Percentiles rank a stretch among this genome's conserved stretches.
Conservation (phyloP, 2,329 filamentous ascomycete species). For the Stemphylium beticola region DNA sequence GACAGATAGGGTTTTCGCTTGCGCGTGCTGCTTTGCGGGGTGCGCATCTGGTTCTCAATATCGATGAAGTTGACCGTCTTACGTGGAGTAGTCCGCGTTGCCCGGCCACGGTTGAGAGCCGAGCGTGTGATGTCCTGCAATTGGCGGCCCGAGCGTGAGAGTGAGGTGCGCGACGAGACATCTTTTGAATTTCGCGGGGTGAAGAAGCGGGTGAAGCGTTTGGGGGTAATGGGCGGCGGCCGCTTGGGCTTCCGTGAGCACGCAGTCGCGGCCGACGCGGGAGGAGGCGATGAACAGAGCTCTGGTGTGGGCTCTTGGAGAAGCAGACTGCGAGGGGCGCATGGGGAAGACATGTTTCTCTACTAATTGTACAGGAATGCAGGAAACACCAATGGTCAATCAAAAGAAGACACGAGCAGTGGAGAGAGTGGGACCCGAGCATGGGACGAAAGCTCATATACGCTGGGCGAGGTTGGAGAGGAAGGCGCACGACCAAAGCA, state of each 20-base stretch:
- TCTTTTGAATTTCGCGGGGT: slow-evolving; percentile 52
- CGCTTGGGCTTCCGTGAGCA: slow-evolving; percentile 51
- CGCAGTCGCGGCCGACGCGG: slow-evolving; percentile 34
- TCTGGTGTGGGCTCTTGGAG: slow-evolving; percentile 43
- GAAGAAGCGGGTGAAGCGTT: slow-evolving; percentile 60
- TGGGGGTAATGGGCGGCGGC: slow-evolving; percentile 58
- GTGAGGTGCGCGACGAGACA: slow-evolving; percentile 33
- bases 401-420: slow-evolving; percentile 6
- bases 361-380: slow-evolving; percentile 12
- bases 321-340: slow-evolving; percentile 27
- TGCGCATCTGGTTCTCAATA: slow-evolving; percentile 35
- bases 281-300: slow-evolving; percentile 49
- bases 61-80: slow-evolving; percentile 51
- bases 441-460: slow-evolving; percentile 16
- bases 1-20: slow-evolving; percentile 51
- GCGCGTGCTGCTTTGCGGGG: slow-evolving; percentile 40
- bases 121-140: slow-evolving; percentile 58
- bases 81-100: slow-evolving; percentile 39
- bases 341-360: slow-evolving; percentile 38
- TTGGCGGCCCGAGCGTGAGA: slow-evolving; percentile 52
- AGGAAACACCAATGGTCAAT: slow-evolving; percentile 8
- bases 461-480: slow-evolving; percentile 15
- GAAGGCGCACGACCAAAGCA: slow-evolving; percentile 13
- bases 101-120: slow-evolving; percentile 51
- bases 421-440: slow-evolving; percentile 1